Evolutionary conservation across 1,139 yeast species (phyloP), one percentile per base, ranked within the genome.

Genomic region (Sporopachydermia cereana): DNA sequence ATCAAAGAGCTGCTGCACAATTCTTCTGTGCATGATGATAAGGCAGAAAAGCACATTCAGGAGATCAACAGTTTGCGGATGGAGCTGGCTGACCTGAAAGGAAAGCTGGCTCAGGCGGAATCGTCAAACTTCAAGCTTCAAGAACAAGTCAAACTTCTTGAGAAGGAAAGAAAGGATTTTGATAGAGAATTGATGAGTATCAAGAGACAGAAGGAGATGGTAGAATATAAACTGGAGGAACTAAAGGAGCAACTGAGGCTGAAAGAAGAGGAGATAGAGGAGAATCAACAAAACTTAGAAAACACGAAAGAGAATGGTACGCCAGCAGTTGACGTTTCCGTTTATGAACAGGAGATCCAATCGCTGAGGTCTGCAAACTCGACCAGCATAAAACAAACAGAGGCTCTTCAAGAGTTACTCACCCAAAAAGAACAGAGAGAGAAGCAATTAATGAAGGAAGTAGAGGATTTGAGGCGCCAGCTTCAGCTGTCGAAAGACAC

Each of bases 391-490:
- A 16, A 21, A 16, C 20, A 34, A 34, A n/a, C 17, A 34, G 20
- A n/a, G 12, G 9, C 39, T 16, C 22, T 34, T 16, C 39, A 34
- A 21, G 12, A 12, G 5, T 12, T 34, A 7, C 5, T 34, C 18
- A 34, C 20, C n/a, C 39, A 34, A 21, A 34, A 21, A 20, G 22
- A 34, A 7, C 5, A 7, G 20, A 5, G 22, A 34, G 39, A 34
- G 22, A 20, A 34, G 17, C 9, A 16, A 12, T n/a, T 34, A 7
- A 5, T 7, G 43, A 39, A 50, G 20, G 63, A 62, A 36, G 42
- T 54, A 9, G 57, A 52, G 16, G 53, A 53, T 21, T 51, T 63
- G 42, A 65, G 57, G 47, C 48, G 53, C n/a, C 52, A 54, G 47
- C 50, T 63, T 23, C 29, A 25, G 14, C 29, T 7, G 29, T 7